Percentiles rank a stretch among this genome's conserved stretches.
Conservation (phyloP, 306 rosid species). For the Hippophae tibetana region DNA sequence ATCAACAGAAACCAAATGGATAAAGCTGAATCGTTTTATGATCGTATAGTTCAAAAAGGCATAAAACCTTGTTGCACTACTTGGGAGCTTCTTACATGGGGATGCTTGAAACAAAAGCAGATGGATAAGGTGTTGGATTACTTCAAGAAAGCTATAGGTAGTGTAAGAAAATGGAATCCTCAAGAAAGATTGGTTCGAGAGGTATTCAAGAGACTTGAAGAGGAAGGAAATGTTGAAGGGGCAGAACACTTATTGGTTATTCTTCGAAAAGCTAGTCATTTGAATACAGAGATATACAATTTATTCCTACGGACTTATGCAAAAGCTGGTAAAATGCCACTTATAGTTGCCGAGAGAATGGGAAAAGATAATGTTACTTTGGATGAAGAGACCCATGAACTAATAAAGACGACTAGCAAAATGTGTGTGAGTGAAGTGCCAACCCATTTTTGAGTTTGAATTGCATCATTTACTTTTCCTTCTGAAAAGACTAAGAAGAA, state of each 20-base stretch:
- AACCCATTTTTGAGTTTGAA: neutral
- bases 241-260: constrained; percentile 54
- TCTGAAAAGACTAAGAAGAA: no score
- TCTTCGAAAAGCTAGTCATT: constrained; percentile 53
- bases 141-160: constrained; percentile 52
- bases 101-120: constrained; percentile 45
- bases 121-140: constrained; percentile 42
- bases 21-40: constrained; percentile 49
- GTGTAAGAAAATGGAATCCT: constrained; percentile 64
- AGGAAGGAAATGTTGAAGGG: constrained; percentile 48
- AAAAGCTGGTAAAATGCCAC: constrained; percentile 79
- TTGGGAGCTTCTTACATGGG: constrained; percentile 79
- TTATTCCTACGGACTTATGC: constrained; percentile 53
- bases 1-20: constrained; percentile 56
- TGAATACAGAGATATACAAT: constrained; percentile 57
- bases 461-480: no score
- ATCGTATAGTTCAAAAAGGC: constrained; percentile 41
- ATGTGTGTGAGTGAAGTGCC: constrained; percentile 28
- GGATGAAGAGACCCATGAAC: constrained; percentile 62
- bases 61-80: constrained; percentile 55
- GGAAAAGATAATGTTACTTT: constrained; percentile 51
- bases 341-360: constrained; percentile 68
- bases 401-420: constrained; percentile 55
- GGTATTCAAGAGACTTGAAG: constrained; percentile 49
- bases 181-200: constrained; percentile 40